Evolutionary conservation across 2,329 filamentous ascomycete genomes (phyloP), one percentile per base, ranked within the genome.

Genomic region (Knufia petricola): DNA sequence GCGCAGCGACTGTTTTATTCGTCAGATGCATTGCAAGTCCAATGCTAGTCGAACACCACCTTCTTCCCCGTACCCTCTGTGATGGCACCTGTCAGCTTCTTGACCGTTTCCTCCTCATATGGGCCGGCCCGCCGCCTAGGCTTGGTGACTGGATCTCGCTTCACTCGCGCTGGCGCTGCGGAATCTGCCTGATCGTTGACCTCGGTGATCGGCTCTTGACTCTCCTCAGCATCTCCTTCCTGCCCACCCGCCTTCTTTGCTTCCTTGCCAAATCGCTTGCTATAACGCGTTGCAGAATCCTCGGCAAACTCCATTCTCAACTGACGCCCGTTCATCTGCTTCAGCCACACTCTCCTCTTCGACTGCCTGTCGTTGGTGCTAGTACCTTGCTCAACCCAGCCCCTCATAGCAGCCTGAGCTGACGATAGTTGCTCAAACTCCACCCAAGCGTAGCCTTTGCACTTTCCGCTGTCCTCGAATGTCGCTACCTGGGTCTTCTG

Each of bases 401-500:
- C 90, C 63, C 81, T 82, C 55, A 94, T 87, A 2, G 85, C 86
- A 60, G 76, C 77, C 43, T 82, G 78, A 0, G 87, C 87, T 0
- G 84, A 78, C 49, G 85, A 81, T 9, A 89, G 63, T 44, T 88
- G 81, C 62, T 83, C 82, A 67, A 96, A 98, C 53, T 86, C 86
- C 52, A 98, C 81, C 89, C 92, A 98, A 4, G 84, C 92, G 68
- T 84, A 98, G 15, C 92, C 94, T 70, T 96, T 96, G 73, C 92
- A 98, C 70, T 96, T 98, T 37, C 92, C 92, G 17, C 84, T 84
- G 65, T 98, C 94, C 66, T 96, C 87, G 63, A 98, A 98, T 0
- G 89, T 95, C 2, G 92, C 92, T 57, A 96, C 73, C 68, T 94
- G 90, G 55, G 87, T 77, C 70, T 85, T 85, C 46, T 82, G 79